Evolutionary conservation across 805 yeast genomes (phyloP), one percentile per base, ranked within the genome.

Genomic region (Lachancea sp.): DNA sequence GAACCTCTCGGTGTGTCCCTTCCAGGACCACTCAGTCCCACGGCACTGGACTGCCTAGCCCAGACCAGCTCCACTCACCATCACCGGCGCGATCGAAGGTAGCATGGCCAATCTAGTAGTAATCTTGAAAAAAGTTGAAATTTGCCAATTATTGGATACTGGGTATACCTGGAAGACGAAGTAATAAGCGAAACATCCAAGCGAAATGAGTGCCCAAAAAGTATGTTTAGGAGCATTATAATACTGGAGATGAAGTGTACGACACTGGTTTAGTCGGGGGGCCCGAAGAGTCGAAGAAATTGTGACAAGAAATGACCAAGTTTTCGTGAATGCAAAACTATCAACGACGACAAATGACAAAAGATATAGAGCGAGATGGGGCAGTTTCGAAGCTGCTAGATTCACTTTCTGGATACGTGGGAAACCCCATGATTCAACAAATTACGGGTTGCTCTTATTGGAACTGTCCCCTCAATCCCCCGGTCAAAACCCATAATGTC

Each of bases 151-250:
- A 29, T 12, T 11, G 13, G 31, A 29, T 22, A 29, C 31, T 29
- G 31, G 13, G 15, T 29, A 12, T 13, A 29, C 31, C 31, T n/a
- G 27, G 25, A 19, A 18, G 25, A 35, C 27, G 37, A 32, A 19
- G 25, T 36, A 38, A 12, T 36, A 32, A 44, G 38, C 46, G 42
- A 44, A 44, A 44, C 38, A 52, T 47, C 27, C 53, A 50, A 40
- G 50, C 58, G 53, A 59, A 62, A 62, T 62, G 66, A 60, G 63
- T 58, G 66, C 64, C 55, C 63, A 59, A 60, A 53, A 52, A 56
- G 65, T 57, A 60, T 56, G 63, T 58, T 29, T 7, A 6, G 11
- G 31, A 29, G 40, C 41, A n/a, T 43, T 15, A 29, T 29, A 25
- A 26, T n/a, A 34, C 18, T 22, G 18, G 42, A 19, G 3, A 13